phyloP scores from a whole-genome alignment of 2,329 filamentous ascomycete genomes.

The Kalaharituber pfeilii region DNA sequence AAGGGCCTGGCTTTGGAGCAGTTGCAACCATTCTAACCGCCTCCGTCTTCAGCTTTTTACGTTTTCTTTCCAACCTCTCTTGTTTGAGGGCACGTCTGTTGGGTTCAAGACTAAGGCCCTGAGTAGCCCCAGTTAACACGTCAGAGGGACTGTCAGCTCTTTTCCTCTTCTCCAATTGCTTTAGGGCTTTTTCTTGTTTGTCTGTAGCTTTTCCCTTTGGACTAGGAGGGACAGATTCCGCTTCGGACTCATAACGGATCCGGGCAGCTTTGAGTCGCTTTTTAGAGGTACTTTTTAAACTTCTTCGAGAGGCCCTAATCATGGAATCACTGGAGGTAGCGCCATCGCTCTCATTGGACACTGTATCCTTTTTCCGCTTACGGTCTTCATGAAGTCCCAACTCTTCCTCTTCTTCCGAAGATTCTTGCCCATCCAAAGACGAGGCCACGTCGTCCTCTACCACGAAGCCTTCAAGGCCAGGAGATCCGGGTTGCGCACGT shows the following conservation, averaged over 20 bases:
- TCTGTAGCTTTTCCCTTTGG: background rate
- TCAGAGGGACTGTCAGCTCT: background rate
- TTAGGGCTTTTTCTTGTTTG: background rate
- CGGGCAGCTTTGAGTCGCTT: background rate
- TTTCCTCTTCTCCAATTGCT: background rate
- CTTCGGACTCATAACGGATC: background rate
- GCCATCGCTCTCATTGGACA: background rate
- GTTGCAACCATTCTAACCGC: background rate
- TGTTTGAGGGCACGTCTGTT: background rate
- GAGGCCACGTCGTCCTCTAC: background rate
- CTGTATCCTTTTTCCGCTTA: background rate
- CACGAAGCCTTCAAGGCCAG: background rate
- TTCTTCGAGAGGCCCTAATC: background rate
- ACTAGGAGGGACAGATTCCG: background rate
- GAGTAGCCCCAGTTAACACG: background rate
- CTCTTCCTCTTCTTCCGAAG: background rate
- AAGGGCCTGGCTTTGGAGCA: background rate
- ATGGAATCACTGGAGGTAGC: background rate
- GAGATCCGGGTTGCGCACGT: slow-evolving; percentile 2
- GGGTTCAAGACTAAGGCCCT: background rate
- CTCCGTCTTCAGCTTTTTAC: background rate
- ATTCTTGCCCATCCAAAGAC: background rate
- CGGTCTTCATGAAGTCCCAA: background rate
- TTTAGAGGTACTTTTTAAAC: too few species aligned
- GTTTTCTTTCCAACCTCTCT: background rate